A percentile compares a stretch with the other conserved stretches of the same genome.
Evolutionary conservation across 2,329 filamentous ascomycete species (phyloP).

Genomic region (Seiridium unicorne): DNA sequence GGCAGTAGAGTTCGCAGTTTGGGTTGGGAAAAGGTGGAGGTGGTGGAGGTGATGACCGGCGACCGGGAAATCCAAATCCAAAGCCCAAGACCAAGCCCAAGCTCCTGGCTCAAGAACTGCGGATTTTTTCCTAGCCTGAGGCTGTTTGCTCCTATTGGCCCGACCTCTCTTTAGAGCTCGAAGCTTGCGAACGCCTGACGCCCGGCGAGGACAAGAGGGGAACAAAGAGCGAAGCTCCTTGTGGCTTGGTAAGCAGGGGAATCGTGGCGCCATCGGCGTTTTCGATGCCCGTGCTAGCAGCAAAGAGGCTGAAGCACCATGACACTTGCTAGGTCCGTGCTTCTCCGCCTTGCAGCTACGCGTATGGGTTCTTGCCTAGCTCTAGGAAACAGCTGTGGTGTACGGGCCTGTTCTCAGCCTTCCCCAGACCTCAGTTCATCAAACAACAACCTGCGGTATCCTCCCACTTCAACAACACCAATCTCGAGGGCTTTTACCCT

Average conservation of each 20-base stretch:
- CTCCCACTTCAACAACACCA: neutral
- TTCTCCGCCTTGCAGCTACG: slow-evolving; percentile 4
- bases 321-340: neutral
- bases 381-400: slow-evolving; percentile 1
- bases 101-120: neutral
- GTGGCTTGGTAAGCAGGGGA: neutral
- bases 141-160: neutral
- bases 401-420: slow-evolving; percentile 5
- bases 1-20: neutral
- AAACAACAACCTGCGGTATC: neutral
- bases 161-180: neutral
- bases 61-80: neutral
- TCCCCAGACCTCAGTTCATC: neutral
- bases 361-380: slow-evolving; percentile 10
- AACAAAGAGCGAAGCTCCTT: neutral
- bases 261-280: neutral
- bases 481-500: too few relatives aligned
- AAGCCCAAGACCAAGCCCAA: neutral
- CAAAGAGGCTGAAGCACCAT: neutral
- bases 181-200: neutral
- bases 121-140: neutral
- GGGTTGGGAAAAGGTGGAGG: neutral
- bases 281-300: neutral
- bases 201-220: neutral
- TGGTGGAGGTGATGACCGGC: neutral